These are phyloP conservation scores for Leucocoprinus leucothites DNA, from an alignment of 768 basidiomycete genomes.

Conservation along the genomic window DNA sequence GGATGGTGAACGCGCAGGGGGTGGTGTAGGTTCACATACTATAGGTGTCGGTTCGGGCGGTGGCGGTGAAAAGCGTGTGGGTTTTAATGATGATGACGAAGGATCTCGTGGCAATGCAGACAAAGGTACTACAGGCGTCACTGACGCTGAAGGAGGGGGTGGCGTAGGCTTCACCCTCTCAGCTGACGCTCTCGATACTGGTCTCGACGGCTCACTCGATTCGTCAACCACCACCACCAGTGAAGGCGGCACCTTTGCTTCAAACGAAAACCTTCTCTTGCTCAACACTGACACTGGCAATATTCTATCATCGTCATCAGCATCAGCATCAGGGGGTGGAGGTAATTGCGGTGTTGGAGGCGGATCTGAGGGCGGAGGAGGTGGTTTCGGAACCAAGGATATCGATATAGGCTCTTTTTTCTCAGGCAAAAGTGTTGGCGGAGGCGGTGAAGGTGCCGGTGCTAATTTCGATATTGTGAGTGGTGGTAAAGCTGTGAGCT, in stretches of 20 bases:
- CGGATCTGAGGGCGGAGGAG: constrained; percentile 16
- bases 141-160: constrained; percentile 15
- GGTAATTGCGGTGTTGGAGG: constrained; percentile 19
- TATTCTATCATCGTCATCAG: background rate
- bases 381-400: constrained; percentile 28
- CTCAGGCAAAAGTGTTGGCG: constrained; percentile 33
- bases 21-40: constrained; percentile 4
- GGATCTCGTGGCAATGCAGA: too few species aligned
- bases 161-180: too few species aligned
- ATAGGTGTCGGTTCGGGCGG: too few species aligned
- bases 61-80: too few species aligned
- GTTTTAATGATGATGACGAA: too few species aligned
- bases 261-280: too few species aligned
- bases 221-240: too few species aligned
- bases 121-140: constrained; percentile 26
- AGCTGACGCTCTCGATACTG: too few species aligned
- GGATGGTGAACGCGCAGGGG: background rate
- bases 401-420: constrained; percentile 30
- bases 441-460: too few species aligned
- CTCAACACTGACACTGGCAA: too few species aligned
- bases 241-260: constrained; percentile 14
- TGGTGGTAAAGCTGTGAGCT: constrained; percentile 19
- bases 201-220: too few species aligned
- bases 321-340: constrained; percentile 11
- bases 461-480: too few species aligned